A percentile compares a stretch with the other conserved stretches of the same genome.
Evolutionary conservation across 495 filamentous ascomycete genomes (phyloP).

Genomic region (Evernia prunastri): DNA sequence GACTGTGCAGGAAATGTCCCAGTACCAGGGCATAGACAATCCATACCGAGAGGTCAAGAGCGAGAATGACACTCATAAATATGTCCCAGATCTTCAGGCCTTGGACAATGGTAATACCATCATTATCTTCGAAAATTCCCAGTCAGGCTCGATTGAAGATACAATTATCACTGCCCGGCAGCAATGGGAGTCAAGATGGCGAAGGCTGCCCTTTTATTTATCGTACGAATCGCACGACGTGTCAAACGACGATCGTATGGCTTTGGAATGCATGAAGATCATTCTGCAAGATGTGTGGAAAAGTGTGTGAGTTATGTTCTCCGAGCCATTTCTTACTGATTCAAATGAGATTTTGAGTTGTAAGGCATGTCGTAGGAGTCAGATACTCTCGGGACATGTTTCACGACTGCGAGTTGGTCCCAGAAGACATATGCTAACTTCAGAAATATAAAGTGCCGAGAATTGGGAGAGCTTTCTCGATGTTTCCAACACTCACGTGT

Average conservation of each 20-base stretch:
- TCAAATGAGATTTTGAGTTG: no score
- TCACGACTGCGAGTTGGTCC: no score
- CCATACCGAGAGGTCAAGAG: slow-evolving; percentile 26
- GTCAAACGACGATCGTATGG: slow-evolving; percentile 32
- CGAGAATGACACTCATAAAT: slow-evolving; percentile 17
- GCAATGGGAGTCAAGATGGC: slow-evolving; percentile 47
- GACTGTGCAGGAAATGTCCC: slow-evolving; percentile 27
- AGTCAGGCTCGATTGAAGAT: slow-evolving; percentile 39
- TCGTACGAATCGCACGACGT: slow-evolving; percentile 30
- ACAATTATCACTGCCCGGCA: slow-evolving; percentile 44
- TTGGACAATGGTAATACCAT: slow-evolving; percentile 49
- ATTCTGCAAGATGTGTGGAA: slow-evolving; percentile 49
- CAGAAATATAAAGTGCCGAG: no score
- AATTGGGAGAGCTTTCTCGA: slow-evolving; percentile 44
- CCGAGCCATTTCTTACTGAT: no score
- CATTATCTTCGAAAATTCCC: slow-evolving; percentile 48
- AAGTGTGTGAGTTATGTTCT: no score
- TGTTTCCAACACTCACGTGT: slow-evolving; percentile 26
- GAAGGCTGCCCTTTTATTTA: slow-evolving; percentile 46
- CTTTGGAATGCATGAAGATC: slow-evolving; percentile 44
- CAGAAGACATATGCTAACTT: no score
- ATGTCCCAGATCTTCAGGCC: slow-evolving; percentile 29
- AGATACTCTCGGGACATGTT: no score
- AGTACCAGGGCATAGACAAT: slow-evolving; percentile 27
- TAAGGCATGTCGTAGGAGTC: no score